Base-by-base conservation (phyloP, 2,329 filamentous ascomycete species). In the Cercospora nicotianae region DNA sequence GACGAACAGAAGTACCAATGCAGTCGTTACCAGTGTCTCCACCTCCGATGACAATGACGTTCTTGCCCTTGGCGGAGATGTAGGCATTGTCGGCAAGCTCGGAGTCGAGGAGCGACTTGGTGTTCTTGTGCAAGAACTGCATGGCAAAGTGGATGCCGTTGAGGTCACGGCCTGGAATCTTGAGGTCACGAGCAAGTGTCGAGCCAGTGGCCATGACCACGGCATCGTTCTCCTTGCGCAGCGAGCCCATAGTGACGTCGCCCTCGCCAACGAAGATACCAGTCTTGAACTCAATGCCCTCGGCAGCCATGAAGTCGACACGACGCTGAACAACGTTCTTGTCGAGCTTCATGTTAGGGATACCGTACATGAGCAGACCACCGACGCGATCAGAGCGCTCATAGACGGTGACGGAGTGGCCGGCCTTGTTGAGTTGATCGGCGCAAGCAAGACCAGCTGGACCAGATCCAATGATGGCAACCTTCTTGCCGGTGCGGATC, bases 301-400 rank as follows among this genome's bases (percentile, higher is more conserved):
- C 94, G 3, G 89, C 87, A 64, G 91, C 92, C 92, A 97, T 94
- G 81, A 98, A 93, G 81, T 97, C 92, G 60, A 95, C 93, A 80
- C 94, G 91, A 63, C 94, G 91, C 85, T 97, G 94, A 69, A 98
- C 94, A 71, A 97, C 90, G 78, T 93, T 93, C 87, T 98, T 98
- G 84, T 98, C 94, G 51, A 98, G 91, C 85, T 98, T 98, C 94
- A 98, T 98, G 85, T 98, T 98, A 73, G 94, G 94, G 74, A 98
- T 98, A 74, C 94, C 94, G 78, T 98, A 97, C 94, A 97, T 97
- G 76, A 98, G 87, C 65, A 98, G 86, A 80, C 94, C 94, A 82
- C 94, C 94, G 67, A 91, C 84, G 72, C 94, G 92, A 78, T 98
- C 94, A 68, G 93, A 89, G 72, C 94, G 92, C 86, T 98, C 94